Conservation (phyloP, 345 rosid genomes). For the Noccaea caerulescens region DNA sequence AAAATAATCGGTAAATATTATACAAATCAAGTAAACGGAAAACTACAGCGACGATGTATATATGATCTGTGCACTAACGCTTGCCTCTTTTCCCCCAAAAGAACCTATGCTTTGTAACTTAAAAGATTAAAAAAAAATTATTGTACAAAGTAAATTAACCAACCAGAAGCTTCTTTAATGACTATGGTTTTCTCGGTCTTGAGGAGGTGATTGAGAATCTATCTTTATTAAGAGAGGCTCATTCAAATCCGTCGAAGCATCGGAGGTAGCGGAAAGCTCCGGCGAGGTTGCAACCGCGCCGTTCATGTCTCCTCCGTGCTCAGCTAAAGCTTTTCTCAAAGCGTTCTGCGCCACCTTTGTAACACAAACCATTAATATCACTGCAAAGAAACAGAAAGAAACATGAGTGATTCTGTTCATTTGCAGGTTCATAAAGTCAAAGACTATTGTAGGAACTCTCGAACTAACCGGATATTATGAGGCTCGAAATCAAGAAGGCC, state of each 20-base stretch:
- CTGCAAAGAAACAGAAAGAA: conserved; percentile 52
- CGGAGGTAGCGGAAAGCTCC: conserved; percentile 47
- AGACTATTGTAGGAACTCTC: not conserved
- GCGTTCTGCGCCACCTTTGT: conserved; percentile 85
- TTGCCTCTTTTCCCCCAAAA: not conserved
- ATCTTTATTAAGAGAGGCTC: conserved; percentile 84
- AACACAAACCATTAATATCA: conserved; percentile 69
- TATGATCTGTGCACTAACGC: conserved; percentile 23
- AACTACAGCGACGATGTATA: not conserved
- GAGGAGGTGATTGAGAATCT: conserved; percentile 45
- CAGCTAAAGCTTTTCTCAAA: conserved; percentile 87
- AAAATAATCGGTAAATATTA: not conserved
- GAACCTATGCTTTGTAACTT: conserved; percentile 36
- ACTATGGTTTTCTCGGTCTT: conserved; percentile 35
- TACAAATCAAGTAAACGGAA: conserved; percentile 29
- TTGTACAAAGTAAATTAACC: conserved; percentile 26
- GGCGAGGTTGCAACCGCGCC: conserved; percentile 50
- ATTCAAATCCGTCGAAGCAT: conserved; percentile 52
- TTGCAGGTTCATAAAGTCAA: not conserved
- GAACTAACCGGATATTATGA: conserved; percentile 82
- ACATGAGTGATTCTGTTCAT: conserved; percentile 24
- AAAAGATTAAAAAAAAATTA: not conserved
- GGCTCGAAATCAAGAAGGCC: conserved; percentile 70
- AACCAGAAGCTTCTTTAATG: conserved; percentile 17
- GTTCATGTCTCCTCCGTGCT: conserved; percentile 61